Evolutionary conservation across 2,329 filamentous ascomycete species (phyloP).

Genomic region (Verticillium dahliae): DNA sequence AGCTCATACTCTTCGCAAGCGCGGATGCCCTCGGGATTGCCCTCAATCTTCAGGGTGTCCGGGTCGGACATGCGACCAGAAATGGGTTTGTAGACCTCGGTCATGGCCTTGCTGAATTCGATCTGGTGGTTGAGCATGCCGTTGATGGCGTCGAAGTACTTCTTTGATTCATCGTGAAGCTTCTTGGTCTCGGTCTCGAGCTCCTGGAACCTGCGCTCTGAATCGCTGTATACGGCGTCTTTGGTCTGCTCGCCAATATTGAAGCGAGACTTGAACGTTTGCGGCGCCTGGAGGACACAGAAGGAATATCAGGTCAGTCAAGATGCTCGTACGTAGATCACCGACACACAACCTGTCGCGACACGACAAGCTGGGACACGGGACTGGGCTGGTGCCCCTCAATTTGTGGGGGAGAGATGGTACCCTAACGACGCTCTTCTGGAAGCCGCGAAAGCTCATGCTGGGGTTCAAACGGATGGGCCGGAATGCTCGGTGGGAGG

Average conservation of each 20-base stretch:
- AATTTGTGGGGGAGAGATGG: slow-evolving; percentile 24
- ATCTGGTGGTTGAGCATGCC: slow-evolving; percentile 97
- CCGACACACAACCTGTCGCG: background rate
- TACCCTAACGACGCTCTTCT: slow-evolving; percentile 83
- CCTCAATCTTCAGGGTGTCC: slow-evolving; percentile 71
- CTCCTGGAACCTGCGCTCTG: slow-evolving; percentile 88
- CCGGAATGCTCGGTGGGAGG: slow-evolving; percentile 5
- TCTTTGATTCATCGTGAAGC: slow-evolving; percentile 92
- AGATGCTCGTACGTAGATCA: background rate
- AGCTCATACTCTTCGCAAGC: slow-evolving; percentile 95
- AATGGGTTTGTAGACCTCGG: slow-evolving; percentile 97
- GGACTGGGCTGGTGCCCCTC: slow-evolving; percentile 7
- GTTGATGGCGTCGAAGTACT: slow-evolving; percentile 97
- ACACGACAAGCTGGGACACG: background rate
- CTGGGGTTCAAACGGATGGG: slow-evolving; percentile 12
- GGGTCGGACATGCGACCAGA: slow-evolving; percentile 94
- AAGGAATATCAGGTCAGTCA: background rate
- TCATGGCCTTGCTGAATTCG: slow-evolving; percentile 93
- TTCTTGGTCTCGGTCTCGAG: slow-evolving; percentile 94
- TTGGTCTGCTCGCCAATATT: slow-evolving; percentile 95
- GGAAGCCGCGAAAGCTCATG: slow-evolving; percentile 98
- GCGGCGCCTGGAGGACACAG: slow-evolving; percentile 58
- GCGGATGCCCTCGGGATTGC: slow-evolving; percentile 85
- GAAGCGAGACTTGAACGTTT: slow-evolving; percentile 86
- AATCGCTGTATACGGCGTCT: slow-evolving; percentile 89